phyloP scores from a whole-genome alignment of 2,329 filamentous ascomycete genomes.

The Fusarium stilboides region DNA sequence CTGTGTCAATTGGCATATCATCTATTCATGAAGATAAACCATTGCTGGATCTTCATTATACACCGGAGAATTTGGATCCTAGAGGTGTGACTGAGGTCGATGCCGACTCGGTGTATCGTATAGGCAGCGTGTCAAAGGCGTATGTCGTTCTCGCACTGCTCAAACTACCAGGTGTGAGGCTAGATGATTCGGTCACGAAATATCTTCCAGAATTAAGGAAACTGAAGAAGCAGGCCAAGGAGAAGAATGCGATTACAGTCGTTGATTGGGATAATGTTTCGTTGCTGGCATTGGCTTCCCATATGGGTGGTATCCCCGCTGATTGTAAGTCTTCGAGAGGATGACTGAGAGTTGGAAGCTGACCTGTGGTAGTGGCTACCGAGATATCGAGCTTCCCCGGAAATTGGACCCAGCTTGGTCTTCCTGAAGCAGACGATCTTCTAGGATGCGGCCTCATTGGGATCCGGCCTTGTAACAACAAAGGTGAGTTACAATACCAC shows the following conservation, averaged over 20 bases:
- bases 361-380: conserved; percentile 6
- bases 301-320: conserved; percentile 21
- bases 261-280: conserved; percentile 16
- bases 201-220: conserved; percentile 17
- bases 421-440: not conserved
- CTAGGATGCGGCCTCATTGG: conserved; percentile 8
- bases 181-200: conserved; percentile 24
- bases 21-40: conserved; percentile 13
- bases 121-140: conserved; percentile 19
- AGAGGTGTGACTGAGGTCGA: conserved; percentile 14
- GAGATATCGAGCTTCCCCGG: conserved; percentile 12
- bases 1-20: conserved; percentile 9
- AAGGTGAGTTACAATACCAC: not conserved
- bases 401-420: conserved; percentile 20
- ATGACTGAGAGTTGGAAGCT: not conserved
- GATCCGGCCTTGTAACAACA: not conserved
- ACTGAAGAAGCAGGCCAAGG: conserved; percentile 8
- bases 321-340: not conserved
- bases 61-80: conserved; percentile 8
- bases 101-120: conserved; percentile 14
- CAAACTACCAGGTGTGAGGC: not conserved
- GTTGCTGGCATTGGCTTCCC: conserved; percentile 9
- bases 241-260: not conserved
- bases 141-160: conserved; percentile 16
- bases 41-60: conserved; percentile 13